Percentiles rank a stretch among this genome's conserved stretches.
phyloP scores from a whole-genome alignment of 2,329 filamentous ascomycete genomes.

The Talaromyces sp. region DNA sequence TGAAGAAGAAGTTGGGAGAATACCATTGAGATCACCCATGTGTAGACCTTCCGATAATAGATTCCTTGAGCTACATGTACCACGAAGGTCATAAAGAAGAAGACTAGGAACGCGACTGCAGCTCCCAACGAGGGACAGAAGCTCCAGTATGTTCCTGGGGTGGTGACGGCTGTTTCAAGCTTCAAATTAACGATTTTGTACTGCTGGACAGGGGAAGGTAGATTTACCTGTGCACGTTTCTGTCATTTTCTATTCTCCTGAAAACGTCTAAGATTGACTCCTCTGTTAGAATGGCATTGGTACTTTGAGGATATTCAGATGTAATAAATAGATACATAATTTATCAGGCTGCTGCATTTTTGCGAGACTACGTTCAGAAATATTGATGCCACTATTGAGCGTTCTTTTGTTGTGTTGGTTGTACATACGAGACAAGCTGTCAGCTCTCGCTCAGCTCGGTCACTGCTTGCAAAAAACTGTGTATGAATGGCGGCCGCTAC shows the following conservation, averaged over 20 bases:
- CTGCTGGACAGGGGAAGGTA: background rate
- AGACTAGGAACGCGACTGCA: conserved; percentile 10
- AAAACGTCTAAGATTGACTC: background rate
- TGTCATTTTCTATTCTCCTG: background rate
- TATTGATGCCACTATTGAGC: background rate
- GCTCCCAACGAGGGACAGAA: conserved; percentile 11
- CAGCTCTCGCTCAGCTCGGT: too few species aligned
- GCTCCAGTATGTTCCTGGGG: conserved; percentile 11
- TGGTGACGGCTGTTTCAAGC: background rate
- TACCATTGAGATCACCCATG: conserved; percentile 15
- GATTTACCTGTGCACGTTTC: background rate
- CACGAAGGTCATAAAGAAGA: conserved; percentile 2
- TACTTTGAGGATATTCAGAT: background rate
- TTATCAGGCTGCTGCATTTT: background rate
- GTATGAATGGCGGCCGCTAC: too few species aligned
- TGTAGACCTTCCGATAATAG: conserved; percentile 9
- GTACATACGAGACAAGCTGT: background rate
- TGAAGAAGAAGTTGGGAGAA: background rate
- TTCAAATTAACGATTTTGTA: background rate
- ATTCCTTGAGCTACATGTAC: conserved; percentile 9
- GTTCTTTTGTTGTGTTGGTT: background rate
- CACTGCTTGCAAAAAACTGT: too few species aligned
- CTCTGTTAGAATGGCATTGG: too few species aligned
- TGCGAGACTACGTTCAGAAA: background rate
- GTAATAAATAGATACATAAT: background rate